Percentiles rank a stretch among this genome's conserved stretches.
Conservation (phyloP, 2,329 filamentous ascomycete genomes). For the Aureobasidium sp. region DNA sequence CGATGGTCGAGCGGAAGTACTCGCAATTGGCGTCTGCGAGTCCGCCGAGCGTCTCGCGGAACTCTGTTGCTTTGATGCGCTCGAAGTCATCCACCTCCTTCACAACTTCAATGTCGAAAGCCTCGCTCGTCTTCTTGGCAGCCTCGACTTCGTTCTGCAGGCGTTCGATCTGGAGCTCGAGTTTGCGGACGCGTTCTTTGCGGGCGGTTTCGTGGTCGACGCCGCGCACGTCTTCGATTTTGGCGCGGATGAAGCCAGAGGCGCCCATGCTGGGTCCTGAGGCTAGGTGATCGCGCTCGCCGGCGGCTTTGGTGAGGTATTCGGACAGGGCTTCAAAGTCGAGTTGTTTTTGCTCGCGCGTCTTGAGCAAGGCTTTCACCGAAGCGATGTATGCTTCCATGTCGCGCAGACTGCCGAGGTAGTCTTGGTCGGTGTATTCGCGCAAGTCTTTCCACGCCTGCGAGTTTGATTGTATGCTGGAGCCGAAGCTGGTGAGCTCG, state of each 20-base stretch:
- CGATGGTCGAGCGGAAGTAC: constrained; percentile 72
- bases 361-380: constrained; percentile 79
- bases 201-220: constrained; percentile 92
- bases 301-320: constrained; percentile 83
- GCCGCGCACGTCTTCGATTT: constrained; percentile 92
- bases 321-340: constrained; percentile 95
- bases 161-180: constrained; percentile 88
- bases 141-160: constrained; percentile 82
- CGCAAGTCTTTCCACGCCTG: constrained; percentile 70
- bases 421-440: constrained; percentile 91
- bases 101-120: constrained; percentile 93
- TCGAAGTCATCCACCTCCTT: constrained; percentile 92
- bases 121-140: constrained; percentile 76
- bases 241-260: constrained; percentile 80
- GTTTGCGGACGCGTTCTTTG: constrained; percentile 75
- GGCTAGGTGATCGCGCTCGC: constrained; percentile 73
- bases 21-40: constrained; percentile 77
- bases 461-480: constrained; percentile 75
- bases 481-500: constrained; percentile 76
- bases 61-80: constrained; percentile 88
- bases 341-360: constrained; percentile 92
- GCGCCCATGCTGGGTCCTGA: constrained; percentile 53
- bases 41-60: constrained; percentile 74
- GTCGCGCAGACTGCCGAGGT: constrained; percentile 82
- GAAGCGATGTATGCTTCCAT: constrained; percentile 93